Base-by-base conservation (phyloP, 225 moss, liverwort and hornwort species). In the Anthoceros angustus region DNA sequence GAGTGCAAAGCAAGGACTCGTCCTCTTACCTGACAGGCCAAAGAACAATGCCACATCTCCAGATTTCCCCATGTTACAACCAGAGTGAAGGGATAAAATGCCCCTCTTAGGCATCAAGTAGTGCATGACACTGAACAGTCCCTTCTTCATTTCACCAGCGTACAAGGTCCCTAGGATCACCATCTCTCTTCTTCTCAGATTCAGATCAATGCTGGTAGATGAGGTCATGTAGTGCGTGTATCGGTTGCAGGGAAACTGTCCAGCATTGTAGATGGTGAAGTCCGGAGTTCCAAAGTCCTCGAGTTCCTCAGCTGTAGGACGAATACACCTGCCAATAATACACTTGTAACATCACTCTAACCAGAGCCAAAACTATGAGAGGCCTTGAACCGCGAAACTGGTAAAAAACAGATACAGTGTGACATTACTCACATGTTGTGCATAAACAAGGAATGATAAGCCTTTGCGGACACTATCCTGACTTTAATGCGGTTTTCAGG, bases 101-200 rank as follows among this genome's bases (percentile, higher is more conserved):
- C 98, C 98, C 82, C 87, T 92, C 80, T 83, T 78, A 76, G 98
- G 98, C 98, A 98, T 98, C 87, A 98, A 72, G 83, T 92, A 98
- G 89, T 98, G 98, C 98, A 98, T 98, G 75, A 98, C 21, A 84
- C 98, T 98, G 92, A 98, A 98, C 21, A 98, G 87, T 86, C 98
- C 98, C 92, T 98, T 98, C 91, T 98, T 98, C 98, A 98, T 98
- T 89, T 98, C 98, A 87, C 98, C 98, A 78, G 98, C 98, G 83
- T 98, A 98, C 81, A 92, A 88, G 76, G 98, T 98, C 69, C 98
- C 98, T 76, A 98, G 71, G 62, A 98, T 98, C 89, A 98, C 98
- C 98, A 98, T 98, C 84, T 98, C 98, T 86, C 80, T 89, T 76
- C 98, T 92, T 89, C 92, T 92, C 87, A 98, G 81, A 85, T 98